Evolutionary conservation across 129 eudicot species (phyloP).

Genomic region (Tanacetum coccineum): DNA sequence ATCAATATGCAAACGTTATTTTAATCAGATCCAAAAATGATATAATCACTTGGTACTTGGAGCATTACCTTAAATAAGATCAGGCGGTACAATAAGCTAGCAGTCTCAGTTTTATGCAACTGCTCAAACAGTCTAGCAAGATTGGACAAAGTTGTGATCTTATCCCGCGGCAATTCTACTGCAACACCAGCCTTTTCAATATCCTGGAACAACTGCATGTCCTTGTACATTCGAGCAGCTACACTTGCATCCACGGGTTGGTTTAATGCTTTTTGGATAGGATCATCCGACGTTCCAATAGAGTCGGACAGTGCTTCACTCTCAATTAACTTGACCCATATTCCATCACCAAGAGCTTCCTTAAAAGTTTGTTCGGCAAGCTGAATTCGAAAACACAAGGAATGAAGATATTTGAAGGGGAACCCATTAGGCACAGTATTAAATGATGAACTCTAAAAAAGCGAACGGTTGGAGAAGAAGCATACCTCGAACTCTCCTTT

Average conservation of each 20-base stretch:
- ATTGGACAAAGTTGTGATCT: slow-evolving; percentile 74
- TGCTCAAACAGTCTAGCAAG: slow-evolving; percentile 78
- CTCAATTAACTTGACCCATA: slow-evolving; percentile 67
- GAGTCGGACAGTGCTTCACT: slow-evolving; percentile 31
- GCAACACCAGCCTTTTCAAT: slow-evolving; percentile 72
- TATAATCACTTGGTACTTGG: slow-evolving; percentile 2
- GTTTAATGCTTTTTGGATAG: slow-evolving; percentile 35
- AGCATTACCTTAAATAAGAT: slow-evolving; percentile 62
- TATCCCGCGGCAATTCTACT: slow-evolving; percentile 80
- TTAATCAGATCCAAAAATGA: background rate
- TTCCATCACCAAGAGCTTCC: slow-evolving; percentile 92
- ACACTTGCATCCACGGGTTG: slow-evolving; percentile 64
- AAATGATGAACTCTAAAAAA: slow-evolving; percentile 1
- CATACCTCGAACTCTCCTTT: slow-evolving; percentile 84
- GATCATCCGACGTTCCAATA: slow-evolving; percentile 16
- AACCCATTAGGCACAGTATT: background rate
- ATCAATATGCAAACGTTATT: background rate
- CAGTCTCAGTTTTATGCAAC: slow-evolving; percentile 59
- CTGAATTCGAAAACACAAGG: too few species aligned
- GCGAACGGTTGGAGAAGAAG: slow-evolving; percentile 1
- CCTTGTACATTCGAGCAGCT: slow-evolving; percentile 55
- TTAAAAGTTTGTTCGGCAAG: slow-evolving; percentile 72
- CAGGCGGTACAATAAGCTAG: slow-evolving; percentile 80
- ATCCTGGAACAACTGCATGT: slow-evolving; percentile 58
- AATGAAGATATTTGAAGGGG: slow-evolving; percentile 1